Percentiles rank a stretch among this genome's conserved stretches.
Evolutionary conservation across 306 rosid genomes (phyloP).

Genomic region (Sesbania bispinosa): DNA sequence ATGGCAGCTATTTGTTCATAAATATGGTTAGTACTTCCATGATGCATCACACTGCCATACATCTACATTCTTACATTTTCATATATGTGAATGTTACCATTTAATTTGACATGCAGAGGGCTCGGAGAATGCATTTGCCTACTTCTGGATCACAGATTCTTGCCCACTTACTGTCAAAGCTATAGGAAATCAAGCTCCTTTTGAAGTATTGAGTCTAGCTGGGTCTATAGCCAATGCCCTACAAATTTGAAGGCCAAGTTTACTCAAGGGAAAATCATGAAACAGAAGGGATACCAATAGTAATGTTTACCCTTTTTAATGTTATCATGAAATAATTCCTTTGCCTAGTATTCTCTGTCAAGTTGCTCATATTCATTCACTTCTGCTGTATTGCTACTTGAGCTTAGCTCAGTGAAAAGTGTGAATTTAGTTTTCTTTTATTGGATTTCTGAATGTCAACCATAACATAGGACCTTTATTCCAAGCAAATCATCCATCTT

Average conservation of each 20-base stretch:
- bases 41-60: background rate
- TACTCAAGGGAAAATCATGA: background rate
- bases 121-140: constrained; percentile 54
- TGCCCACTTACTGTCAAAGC: constrained; percentile 85
- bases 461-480: background rate
- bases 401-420: constrained; percentile 11
- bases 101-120: constrained; percentile 34
- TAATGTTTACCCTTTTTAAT: too few species aligned
- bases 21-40: constrained; percentile 48
- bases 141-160: constrained; percentile 98
- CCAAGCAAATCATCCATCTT: background rate
- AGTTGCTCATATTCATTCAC: constrained; percentile 16
- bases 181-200: constrained; percentile 68
- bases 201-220: constrained; percentile 86
- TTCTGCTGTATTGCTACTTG: background rate
- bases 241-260: constrained; percentile 45
- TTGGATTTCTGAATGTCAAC: too few species aligned
- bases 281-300: constrained; percentile 16
- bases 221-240: constrained; percentile 85
- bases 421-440: background rate
- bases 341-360: too few species aligned
- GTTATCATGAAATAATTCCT: too few species aligned
- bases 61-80: background rate
- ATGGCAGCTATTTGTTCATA: constrained; percentile 73
- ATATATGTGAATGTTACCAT: background rate